phyloP scores from a whole-genome alignment of 495 filamentous ascomycete genomes.

The Neurospora discreta region DNA sequence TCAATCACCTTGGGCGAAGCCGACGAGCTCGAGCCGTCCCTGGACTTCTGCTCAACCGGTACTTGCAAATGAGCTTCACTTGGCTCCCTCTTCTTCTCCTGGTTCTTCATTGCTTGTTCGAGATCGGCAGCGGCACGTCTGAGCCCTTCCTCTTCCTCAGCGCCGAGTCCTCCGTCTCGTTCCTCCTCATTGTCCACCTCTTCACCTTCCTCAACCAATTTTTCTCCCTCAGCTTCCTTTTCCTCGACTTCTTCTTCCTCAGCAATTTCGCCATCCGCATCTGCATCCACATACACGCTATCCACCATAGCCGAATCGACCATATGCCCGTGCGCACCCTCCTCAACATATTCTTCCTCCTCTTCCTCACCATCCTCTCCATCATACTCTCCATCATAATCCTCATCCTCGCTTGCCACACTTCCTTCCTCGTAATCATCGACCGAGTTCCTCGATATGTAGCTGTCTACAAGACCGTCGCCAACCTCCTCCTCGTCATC shows the following conservation, averaged over 20 bases:
- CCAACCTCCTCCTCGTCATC: slow-evolving; percentile 37
- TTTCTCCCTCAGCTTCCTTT: slow-evolving; percentile 21
- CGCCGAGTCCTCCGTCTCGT: background rate
- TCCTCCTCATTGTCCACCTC: background rate
- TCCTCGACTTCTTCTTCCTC: slow-evolving; percentile 34
- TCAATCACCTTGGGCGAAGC: slow-evolving; percentile 9
- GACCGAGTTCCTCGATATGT: slow-evolving; percentile 44
- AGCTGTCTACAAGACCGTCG: slow-evolving; percentile 45
- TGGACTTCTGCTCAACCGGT: background rate
- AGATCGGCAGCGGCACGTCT: background rate
- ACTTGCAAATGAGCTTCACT: background rate
- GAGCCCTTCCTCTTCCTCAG: background rate
- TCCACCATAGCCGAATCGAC: slow-evolving; percentile 16
- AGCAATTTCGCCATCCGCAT: slow-evolving; percentile 26
- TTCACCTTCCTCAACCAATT: slow-evolving; percentile 1
- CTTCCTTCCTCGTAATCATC: slow-evolving; percentile 37
- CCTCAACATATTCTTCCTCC: slow-evolving; percentile 21
- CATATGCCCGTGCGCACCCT: slow-evolving; percentile 15
- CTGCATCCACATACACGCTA: slow-evolving; percentile 23
- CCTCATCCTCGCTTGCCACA: slow-evolving; percentile 29
- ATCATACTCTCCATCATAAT: slow-evolving; percentile 27
- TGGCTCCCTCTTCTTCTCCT: background rate
- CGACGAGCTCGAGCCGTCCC: background rate
- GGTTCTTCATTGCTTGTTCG: background rate
- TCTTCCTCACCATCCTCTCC: slow-evolving; percentile 24